phyloP scores from a whole-genome alignment of 495 filamentous ascomycete genomes.

The Lindgomyces ingoldianus region DNA sequence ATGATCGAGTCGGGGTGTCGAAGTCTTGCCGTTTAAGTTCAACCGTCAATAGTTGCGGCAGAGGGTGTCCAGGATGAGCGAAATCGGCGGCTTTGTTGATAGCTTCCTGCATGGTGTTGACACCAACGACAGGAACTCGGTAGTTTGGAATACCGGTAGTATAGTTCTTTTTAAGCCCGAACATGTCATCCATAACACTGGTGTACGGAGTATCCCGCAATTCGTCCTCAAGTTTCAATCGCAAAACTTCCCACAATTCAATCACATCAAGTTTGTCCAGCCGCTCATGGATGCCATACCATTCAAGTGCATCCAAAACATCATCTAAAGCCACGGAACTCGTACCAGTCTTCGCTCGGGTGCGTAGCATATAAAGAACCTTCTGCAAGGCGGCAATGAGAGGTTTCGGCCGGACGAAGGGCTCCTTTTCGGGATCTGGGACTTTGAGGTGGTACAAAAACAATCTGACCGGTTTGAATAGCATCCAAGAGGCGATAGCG shows the following conservation, averaged over 20 bases:
- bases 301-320: slow-evolving; percentile 37
- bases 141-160: slow-evolving; percentile 34
- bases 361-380: slow-evolving; percentile 39
- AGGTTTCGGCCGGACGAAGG: slow-evolving; percentile 53
- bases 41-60: slow-evolving; percentile 55
- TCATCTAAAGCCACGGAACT: slow-evolving; percentile 34
- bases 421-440: slow-evolving; percentile 53
- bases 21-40: slow-evolving; percentile 62
- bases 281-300: slow-evolving; percentile 42
- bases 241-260: slow-evolving; percentile 54
- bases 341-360: slow-evolving; percentile 20
- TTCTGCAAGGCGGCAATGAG: slow-evolving; percentile 40
- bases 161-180: slow-evolving; percentile 46
- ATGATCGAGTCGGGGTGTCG: slow-evolving; percentile 55
- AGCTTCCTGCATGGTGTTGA: slow-evolving; percentile 39
- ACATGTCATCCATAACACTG: slow-evolving; percentile 48
- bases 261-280: slow-evolving; percentile 46
- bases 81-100: slow-evolving; percentile 34
- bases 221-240: slow-evolving; percentile 56
- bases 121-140: slow-evolving; percentile 35
- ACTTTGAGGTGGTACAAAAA: slow-evolving; percentile 56
- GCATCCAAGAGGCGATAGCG: slow-evolving; percentile 57
- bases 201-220: slow-evolving; percentile 50
- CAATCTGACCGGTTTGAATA: slow-evolving; percentile 60
- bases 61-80: slow-evolving; percentile 23